Evolutionary conservation across 1,284 basidiomycete genomes (phyloP).

Genomic region (Fomitopsis pinicola): DNA sequence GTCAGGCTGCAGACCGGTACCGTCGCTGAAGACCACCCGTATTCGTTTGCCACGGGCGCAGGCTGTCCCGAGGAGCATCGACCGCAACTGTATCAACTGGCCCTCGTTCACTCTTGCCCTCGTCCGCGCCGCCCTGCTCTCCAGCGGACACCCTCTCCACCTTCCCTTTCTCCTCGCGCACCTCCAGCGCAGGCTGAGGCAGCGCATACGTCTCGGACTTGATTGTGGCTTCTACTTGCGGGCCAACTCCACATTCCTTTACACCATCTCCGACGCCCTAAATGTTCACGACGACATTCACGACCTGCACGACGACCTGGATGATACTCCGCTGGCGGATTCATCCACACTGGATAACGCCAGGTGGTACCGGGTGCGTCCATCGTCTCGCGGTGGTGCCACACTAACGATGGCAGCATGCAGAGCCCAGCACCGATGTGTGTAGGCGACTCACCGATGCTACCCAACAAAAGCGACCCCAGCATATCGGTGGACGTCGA

Average conservation of each 20-base stretch:
- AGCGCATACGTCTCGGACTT: not conserved
- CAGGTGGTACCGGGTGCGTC: not conserved
- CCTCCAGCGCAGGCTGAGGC: not conserved
- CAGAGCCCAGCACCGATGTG: not conserved
- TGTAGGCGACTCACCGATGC: not conserved
- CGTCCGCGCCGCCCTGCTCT: slow-evolving; percentile 6
- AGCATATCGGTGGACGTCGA: not conserved
- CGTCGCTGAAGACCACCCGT: not conserved
- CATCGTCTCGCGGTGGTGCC: not conserved
- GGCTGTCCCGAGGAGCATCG: not conserved
- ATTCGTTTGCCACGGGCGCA: not conserved
- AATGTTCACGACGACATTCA: not conserved
- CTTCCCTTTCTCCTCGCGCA: slow-evolving; percentile 1
- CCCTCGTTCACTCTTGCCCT: slow-evolving; percentile 4
- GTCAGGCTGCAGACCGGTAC: not conserved
- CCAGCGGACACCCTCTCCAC: slow-evolving; percentile 3
- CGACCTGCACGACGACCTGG: not conserved
- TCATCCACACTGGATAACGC: not conserved
- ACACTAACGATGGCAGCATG: not conserved
- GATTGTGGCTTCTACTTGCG: not conserved
- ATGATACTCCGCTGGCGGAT: not conserved
- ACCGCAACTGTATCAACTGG: not conserved
- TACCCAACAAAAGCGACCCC: not conserved
- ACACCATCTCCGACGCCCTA: not conserved
- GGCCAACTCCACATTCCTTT: slow-evolving; percentile 3